Evolutionary conservation across 257 asterid species (phyloP).

Genomic region (Cruciata laevipes): DNA sequence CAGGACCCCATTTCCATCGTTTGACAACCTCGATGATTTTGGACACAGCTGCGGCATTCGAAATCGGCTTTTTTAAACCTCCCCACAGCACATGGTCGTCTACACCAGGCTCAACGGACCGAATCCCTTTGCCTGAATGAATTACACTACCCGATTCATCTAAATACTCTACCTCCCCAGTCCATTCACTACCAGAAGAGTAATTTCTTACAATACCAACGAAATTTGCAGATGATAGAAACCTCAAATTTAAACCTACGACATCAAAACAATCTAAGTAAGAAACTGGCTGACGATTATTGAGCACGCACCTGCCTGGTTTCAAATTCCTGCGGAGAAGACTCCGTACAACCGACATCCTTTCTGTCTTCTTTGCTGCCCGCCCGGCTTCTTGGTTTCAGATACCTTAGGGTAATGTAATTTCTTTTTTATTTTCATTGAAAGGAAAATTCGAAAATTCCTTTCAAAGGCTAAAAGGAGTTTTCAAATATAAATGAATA

Average conservation of each 20-base stretch:
- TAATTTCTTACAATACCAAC: constrained; percentile 29
- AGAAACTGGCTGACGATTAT: constrained; percentile 2
- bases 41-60: constrained; percentile 78
- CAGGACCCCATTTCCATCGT: constrained; percentile 99
- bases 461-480: too few relatives aligned
- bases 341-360: constrained; percentile 25
- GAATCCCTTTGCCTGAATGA: constrained; percentile 79
- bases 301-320: constrained; percentile 18
- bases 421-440: not conserved
- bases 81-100: constrained; percentile 94
- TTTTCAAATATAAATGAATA: too few relatives aligned
- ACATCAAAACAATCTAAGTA: not conserved
- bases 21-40: constrained; percentile 85
- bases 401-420: not conserved
- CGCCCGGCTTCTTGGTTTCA: not conserved
- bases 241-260: constrained; percentile 15
- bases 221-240: constrained; percentile 16
- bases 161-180: constrained; percentile 71
- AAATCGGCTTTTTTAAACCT: constrained; percentile 66
- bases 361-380: not conserved
- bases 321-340: constrained; percentile 31
- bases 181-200: constrained; percentile 58
- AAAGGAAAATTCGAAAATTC: too few relatives aligned
- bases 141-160: constrained; percentile 88
- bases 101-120: constrained; percentile 75